Evolutionary conservation across 805 yeast genomes (phyloP).

Genomic region (Middelhovenomyces tepae): DNA sequence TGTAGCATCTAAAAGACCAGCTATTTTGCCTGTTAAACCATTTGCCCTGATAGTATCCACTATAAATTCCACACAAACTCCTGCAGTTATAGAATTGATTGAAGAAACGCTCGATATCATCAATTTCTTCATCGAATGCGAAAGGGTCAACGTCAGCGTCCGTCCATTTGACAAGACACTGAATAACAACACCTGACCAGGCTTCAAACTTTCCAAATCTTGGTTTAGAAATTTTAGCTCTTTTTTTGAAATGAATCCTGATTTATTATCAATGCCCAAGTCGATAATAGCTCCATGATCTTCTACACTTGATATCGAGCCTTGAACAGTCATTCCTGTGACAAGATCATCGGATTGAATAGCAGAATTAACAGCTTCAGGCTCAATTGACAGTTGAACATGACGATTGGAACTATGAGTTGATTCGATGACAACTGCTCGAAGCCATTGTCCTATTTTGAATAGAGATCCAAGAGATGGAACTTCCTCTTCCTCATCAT

Average conservation of each 20-base stretch:
- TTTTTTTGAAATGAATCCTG: slow-evolving; percentile 71
- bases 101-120: slow-evolving; percentile 1
- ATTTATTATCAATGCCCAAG: slow-evolving; percentile 45
- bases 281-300: slow-evolving; percentile 85
- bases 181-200: slow-evolving; percentile 66
- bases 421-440: slow-evolving; percentile 64
- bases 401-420: slow-evolving; percentile 29
- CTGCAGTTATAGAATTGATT: slow-evolving; percentile 77
- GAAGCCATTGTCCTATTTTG: slow-evolving; percentile 73
- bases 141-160: slow-evolving; percentile 49
- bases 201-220: slow-evolving; percentile 30
- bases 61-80: slow-evolving; percentile 66
- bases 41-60: slow-evolving; percentile 47
- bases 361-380: slow-evolving; percentile 54
- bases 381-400: slow-evolving; percentile 65
- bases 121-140: slow-evolving; percentile 39
- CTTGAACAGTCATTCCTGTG: slow-evolving; percentile 62
- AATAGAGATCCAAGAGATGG: slow-evolving; percentile 47
- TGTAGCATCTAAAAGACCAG: slow-evolving; percentile 68
- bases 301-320: slow-evolving; percentile 67
- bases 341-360: slow-evolving; percentile 45
- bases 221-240: slow-evolving; percentile 39
- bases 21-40: slow-evolving; percentile 66
- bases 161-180: slow-evolving; percentile 48
- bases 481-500: slow-evolving; percentile 41